Evolutionary conservation across 2,329 filamentous ascomycete species (phyloP).

Genomic region (Xylaria sp.): DNA sequence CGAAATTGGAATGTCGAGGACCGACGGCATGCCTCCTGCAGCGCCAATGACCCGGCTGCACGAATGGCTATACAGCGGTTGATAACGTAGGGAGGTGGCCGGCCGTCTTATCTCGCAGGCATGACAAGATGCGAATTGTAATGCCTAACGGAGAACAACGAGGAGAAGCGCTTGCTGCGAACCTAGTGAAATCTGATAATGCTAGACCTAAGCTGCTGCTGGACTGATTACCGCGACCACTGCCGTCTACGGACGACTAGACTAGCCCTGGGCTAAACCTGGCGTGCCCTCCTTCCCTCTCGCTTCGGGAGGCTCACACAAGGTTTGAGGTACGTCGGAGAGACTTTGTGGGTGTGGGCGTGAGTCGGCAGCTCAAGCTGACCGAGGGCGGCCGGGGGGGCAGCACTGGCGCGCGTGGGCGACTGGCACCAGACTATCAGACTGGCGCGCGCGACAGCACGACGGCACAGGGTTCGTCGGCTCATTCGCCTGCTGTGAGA

Average conservation of each 20-base stretch:
- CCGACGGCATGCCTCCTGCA: slow-evolving; percentile 34
- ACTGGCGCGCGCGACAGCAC: too few species aligned
- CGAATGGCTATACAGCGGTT: slow-evolving; percentile 39
- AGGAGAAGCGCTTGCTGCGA: slow-evolving; percentile 11
- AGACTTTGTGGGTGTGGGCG: slow-evolving; percentile 26
- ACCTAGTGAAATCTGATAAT: slow-evolving; percentile 24
- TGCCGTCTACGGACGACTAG: slow-evolving; percentile 20
- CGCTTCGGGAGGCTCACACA: slow-evolving; percentile 33
- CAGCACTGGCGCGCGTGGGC: too few species aligned
- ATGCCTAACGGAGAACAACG: slow-evolving; percentile 30
- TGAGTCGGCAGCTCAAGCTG: slow-evolving; percentile 31
- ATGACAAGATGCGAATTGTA: slow-evolving; percentile 42
- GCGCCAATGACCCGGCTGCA: slow-evolving; percentile 29
- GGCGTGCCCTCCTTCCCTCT: neutral
- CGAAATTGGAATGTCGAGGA: slow-evolving; percentile 18
- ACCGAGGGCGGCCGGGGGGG: slow-evolving; percentile 12
- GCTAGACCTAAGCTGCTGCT: neutral
- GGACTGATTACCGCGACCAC: slow-evolving; percentile 19
- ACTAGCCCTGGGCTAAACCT: slow-evolving; percentile 17
- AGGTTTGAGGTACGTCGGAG: slow-evolving; percentile 32
- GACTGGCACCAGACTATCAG: too few species aligned
- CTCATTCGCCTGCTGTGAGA: neutral
- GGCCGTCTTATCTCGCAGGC: slow-evolving; percentile 39
- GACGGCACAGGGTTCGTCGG: neutral
- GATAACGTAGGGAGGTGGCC: slow-evolving; percentile 34